Percentiles rank a stretch among this genome's conserved stretches.
phyloP scores from a whole-genome alignment of 192 early-diverging fungal species.

The Umbelopsis ramanniana region DNA sequence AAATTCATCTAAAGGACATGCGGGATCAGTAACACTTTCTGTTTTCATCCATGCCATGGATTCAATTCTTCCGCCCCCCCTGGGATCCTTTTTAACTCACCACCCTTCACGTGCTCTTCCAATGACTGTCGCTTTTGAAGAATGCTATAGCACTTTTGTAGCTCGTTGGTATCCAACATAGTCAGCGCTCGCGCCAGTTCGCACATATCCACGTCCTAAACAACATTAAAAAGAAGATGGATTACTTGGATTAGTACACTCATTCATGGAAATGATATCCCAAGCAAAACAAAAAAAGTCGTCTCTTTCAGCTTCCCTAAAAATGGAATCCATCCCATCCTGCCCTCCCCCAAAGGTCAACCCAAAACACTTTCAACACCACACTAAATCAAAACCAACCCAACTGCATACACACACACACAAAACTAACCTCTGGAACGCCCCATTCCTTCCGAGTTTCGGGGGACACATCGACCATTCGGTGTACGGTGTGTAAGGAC shows the following conservation, averaged over 20 bases:
- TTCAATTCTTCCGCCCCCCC: not conserved
- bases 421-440: slow-evolving; percentile 20
- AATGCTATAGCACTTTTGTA: slow-evolving; percentile 21
- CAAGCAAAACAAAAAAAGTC: no score
- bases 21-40: not conserved
- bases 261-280: no score
- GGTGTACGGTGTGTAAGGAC: slow-evolving; percentile 5
- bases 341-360: not conserved
- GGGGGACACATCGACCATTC: slow-evolving; percentile 12
- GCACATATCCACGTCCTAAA: slow-evolving; percentile 18
- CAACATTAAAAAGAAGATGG: not conserved
- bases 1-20: slow-evolving; percentile 5
- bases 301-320: no score
- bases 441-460: slow-evolving; percentile 19
- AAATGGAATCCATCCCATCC: no score
- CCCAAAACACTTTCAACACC: not conserved
- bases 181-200: slow-evolving; percentile 2
- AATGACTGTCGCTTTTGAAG: slow-evolving; percentile 15
- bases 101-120: slow-evolving; percentile 15
- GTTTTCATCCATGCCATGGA: not conserved
- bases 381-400: no score
- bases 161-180: slow-evolving; percentile 7
- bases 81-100: not conserved
- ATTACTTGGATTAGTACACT: not conserved
- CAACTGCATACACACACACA: not conserved